Conservation (phyloP, 2,329 filamentous ascomycete genomes). For the Fusarium sp. region DNA sequence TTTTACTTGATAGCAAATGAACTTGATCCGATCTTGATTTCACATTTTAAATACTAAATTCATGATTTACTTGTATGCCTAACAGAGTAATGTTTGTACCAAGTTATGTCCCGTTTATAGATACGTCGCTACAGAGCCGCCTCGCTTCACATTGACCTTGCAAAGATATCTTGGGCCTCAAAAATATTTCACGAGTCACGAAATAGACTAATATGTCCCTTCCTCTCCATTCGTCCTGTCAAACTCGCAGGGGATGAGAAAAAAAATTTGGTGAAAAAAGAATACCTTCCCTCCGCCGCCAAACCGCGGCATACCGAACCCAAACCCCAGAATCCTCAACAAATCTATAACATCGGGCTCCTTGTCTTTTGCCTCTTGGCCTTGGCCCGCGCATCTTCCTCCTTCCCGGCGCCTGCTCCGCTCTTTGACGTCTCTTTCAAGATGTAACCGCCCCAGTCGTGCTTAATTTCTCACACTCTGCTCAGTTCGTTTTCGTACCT, state of each 20-base stretch:
- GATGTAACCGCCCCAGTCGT: conserved; percentile 15
- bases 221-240: conserved; percentile 2
- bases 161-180: background rate
- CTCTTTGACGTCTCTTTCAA: conserved; percentile 34
- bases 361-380: conserved; percentile 43
- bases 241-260: conserved; percentile 10
- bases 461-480: conserved; percentile 13
- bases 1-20: background rate
- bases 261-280: background rate
- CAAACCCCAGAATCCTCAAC: conserved; percentile 43
- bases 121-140: background rate
- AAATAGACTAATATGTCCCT: background rate
- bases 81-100: background rate
- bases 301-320: conserved; percentile 33
- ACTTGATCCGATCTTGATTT: background rate
- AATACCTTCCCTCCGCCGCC: conserved; percentile 22
- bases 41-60: background rate
- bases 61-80: background rate
- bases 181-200: background rate
- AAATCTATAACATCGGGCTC: conserved; percentile 39
- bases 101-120: background rate
- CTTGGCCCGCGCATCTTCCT: conserved; percentile 43
- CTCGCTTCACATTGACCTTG: background rate
- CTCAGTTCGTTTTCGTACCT: conserved; percentile 18
- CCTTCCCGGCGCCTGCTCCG: conserved; percentile 43